Conservation (phyloP, 345 rosid genomes). For the Mangifera indica region DNA sequence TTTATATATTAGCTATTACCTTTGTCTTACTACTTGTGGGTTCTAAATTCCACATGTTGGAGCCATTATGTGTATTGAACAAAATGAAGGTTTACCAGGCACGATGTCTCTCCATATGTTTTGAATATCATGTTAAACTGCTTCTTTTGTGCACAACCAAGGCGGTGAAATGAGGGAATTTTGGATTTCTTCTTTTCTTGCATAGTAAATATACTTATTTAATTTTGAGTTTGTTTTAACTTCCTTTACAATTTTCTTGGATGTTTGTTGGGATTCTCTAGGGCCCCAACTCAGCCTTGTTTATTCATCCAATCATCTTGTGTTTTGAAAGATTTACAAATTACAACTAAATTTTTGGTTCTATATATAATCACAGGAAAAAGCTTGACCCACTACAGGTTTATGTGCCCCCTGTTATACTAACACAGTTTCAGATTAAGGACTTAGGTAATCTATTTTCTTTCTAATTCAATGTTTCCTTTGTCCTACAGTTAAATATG, state of each 20-base stretch:
- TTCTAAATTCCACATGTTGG: neutral
- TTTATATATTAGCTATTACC: neutral
- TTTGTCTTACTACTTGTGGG: neutral
- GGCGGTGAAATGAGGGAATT: neutral
- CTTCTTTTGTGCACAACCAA: neutral
- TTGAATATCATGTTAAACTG: neutral
- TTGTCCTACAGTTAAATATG: neutral
- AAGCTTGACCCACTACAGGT: slow-evolving; percentile 80
- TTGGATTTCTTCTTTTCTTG: neutral
- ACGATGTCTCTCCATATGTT: neutral
- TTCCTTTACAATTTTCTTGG: neutral
- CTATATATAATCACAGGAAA: slow-evolving; percentile 46
- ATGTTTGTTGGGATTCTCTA: neutral
- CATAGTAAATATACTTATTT: neutral
- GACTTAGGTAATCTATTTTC: slow-evolving; percentile 52
- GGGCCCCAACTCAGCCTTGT: neutral
- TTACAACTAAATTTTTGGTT: neutral
- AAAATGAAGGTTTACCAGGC: neutral
- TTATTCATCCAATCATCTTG: neutral
- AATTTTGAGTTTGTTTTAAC: neutral
- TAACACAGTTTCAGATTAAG: slow-evolving; percentile 68
- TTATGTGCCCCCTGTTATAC: slow-evolving; percentile 74
- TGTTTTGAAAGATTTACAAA: neutral
- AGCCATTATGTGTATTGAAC: neutral
- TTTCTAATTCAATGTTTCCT: neutral